Percentiles rank a stretch among this genome's conserved stretches.
Conservation (phyloP, 2,329 filamentous ascomycete genomes). For the Zalaria obscura region DNA sequence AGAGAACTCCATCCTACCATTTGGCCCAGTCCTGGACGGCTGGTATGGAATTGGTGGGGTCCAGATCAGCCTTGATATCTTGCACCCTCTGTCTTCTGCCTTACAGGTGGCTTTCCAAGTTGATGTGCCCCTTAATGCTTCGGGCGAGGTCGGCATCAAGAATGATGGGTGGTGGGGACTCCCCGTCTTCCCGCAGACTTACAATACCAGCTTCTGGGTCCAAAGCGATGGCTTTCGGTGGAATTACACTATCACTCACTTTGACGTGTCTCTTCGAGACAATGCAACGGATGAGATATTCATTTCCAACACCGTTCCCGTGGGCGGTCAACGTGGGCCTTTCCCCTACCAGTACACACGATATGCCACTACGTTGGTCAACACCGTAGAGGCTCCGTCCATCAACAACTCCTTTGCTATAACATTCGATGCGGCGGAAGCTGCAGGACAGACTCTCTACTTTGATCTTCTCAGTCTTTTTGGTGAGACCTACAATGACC, state of each 20-base stretch:
- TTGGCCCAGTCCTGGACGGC: slow-evolving; percentile 9
- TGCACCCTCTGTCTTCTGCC: slow-evolving; percentile 27
- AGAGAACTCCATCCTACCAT: slow-evolving; percentile 14
- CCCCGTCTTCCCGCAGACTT: slow-evolving; percentile 27
- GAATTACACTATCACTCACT: background rate
- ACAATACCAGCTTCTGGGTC: slow-evolving; percentile 19
- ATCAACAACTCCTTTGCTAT: slow-evolving; percentile 32
- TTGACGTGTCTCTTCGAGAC: too few species aligned
- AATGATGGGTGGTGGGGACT: slow-evolving; percentile 33
- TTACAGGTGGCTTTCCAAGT: slow-evolving; percentile 28
- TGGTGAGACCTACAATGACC: slow-evolving; percentile 33
- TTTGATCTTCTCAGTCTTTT: slow-evolving; percentile 34
- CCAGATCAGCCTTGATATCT: slow-evolving; percentile 19
- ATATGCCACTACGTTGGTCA: slow-evolving; percentile 20
- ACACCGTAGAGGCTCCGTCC: slow-evolving; percentile 23
- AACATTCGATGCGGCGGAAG: slow-evolving; percentile 28
- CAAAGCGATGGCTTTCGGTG: background rate
- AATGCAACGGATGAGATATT: too few species aligned
- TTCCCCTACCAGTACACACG: too few species aligned
- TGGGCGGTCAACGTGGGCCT: too few species aligned
- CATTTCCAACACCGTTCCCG: too few species aligned
- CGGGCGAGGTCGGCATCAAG: slow-evolving; percentile 25
- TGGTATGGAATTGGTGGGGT: slow-evolving; percentile 17
- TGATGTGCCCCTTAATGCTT: slow-evolving; percentile 16
- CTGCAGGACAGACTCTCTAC: slow-evolving; percentile 22